Conservation (phyloP, 495 filamentous ascomycete genomes). For the Neurospora hispaniola region DNA sequence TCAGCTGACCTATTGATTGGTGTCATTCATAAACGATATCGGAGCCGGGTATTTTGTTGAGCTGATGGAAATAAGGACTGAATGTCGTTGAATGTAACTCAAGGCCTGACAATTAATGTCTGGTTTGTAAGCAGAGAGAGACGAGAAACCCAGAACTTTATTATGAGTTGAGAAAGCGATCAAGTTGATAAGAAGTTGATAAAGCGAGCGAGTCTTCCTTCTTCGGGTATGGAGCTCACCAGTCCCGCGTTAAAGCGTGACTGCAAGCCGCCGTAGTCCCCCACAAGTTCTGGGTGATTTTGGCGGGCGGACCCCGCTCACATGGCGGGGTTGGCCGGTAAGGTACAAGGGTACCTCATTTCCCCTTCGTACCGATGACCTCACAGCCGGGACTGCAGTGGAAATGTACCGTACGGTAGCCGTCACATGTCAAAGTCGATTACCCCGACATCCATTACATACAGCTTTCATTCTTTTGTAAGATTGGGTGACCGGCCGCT, state of each 20-base stretch:
- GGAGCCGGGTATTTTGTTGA: not conserved
- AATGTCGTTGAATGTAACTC: not conserved
- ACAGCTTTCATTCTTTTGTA: not conserved
- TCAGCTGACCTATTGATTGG: not conserved
- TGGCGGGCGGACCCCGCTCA: not conserved
- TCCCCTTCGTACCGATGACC: not conserved
- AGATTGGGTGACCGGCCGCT: too few species aligned
- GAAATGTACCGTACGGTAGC: not conserved
- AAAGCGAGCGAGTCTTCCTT: not conserved
- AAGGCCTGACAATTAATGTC: not conserved
- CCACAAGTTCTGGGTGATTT: not conserved
- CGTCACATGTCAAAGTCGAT: not conserved
- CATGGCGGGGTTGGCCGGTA: not conserved
- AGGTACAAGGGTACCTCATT: not conserved
- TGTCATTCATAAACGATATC: not conserved
- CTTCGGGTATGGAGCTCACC: not conserved
- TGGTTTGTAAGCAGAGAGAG: not conserved
- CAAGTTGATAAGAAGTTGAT: not conserved
- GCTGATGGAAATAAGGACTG: not conserved
- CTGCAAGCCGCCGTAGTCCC: not conserved
- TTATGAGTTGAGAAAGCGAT: not conserved
- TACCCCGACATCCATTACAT: not conserved
- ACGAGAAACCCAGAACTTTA: not conserved
- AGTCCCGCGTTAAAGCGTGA: not conserved
- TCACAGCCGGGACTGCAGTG: not conserved